These are phyloP conservation scores for Excoecaria cochinchinensis DNA, from an alignment of 345 rosid species.

Conservation along the genomic window DNA sequence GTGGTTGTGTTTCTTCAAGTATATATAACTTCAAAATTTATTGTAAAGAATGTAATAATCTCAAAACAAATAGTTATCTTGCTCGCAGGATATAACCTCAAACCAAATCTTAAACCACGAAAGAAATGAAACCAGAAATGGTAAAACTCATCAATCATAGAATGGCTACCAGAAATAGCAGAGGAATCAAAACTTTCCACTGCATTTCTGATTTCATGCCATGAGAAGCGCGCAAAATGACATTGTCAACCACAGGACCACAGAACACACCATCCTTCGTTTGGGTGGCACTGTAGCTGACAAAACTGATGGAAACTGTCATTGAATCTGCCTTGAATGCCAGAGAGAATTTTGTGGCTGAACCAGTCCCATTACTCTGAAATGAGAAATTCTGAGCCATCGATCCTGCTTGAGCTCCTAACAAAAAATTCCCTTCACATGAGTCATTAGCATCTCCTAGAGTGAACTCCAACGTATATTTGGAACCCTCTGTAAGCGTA, in stretches of 20 bases:
- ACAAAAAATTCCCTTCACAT: slow-evolving; percentile 39
- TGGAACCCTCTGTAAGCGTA: slow-evolving; percentile 35
- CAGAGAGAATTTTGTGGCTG: slow-evolving; percentile 35
- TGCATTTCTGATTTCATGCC: slow-evolving; percentile 30
- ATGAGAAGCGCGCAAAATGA: slow-evolving; percentile 39
- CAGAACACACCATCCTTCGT: slow-evolving; percentile 49
- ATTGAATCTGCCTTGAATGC: slow-evolving; percentile 42
- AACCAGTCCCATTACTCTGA: slow-evolving; percentile 50
- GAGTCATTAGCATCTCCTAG: slow-evolving; percentile 53
- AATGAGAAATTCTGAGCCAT: slow-evolving; percentile 41
- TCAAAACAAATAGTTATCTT: background rate
- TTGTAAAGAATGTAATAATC: background rate
- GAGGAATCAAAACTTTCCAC: slow-evolving; percentile 30
- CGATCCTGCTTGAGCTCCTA: slow-evolving; percentile 47
- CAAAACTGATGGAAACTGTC: slow-evolving; percentile 44
- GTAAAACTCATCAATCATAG: slow-evolving; percentile 18
- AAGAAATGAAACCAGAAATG: background rate
- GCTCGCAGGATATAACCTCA: background rate
- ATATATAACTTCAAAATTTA: background rate
- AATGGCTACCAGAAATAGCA: slow-evolving; percentile 30
- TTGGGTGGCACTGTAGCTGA: slow-evolving; percentile 40
- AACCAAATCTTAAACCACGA: background rate
- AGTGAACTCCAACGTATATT: slow-evolving; percentile 45
- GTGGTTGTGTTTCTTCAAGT: background rate
- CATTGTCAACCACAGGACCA: slow-evolving; percentile 63